Conservation (phyloP, 2,329 filamentous ascomycete species). For the Exophiala sp. region DNA sequence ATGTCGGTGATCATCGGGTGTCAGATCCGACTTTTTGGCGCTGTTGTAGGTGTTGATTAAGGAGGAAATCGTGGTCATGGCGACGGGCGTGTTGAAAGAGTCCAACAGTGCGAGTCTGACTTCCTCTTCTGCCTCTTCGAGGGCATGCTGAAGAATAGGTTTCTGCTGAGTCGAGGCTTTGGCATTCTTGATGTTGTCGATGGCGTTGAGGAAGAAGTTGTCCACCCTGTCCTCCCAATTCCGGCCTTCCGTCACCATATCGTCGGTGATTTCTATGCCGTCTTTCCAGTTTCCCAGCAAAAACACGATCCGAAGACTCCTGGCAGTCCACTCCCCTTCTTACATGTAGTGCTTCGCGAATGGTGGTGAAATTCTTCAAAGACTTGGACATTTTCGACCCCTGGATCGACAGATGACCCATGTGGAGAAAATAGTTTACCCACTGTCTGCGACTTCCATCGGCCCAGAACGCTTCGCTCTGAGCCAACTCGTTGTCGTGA, state of each 20-base stretch:
- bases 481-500: constrained; percentile 86
- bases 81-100: constrained; percentile 79
- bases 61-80: constrained; percentile 71
- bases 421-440: constrained; percentile 95
- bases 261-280: constrained; percentile 81
- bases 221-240: constrained; percentile 76
- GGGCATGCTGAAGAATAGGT: constrained; percentile 37
- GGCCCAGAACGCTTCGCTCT: constrained; percentile 78
- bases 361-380: constrained; percentile 92
- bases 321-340: constrained; percentile 66
- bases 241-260: constrained; percentile 66
- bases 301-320: constrained; percentile 78
- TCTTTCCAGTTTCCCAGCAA: constrained; percentile 85
- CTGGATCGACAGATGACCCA: constrained; percentile 83
- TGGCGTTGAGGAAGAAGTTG: constrained; percentile 51
- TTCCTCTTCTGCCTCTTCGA: constrained; percentile 52
- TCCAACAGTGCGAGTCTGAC: constrained; percentile 65
- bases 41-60: constrained; percentile 72
- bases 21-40: constrained; percentile 42
- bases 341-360: constrained; percentile 66
- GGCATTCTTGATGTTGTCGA: constrained; percentile 45
- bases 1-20: constrained; percentile 44
- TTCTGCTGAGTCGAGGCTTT: constrained; percentile 36
- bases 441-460: constrained; percentile 56
- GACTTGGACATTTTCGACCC: constrained; percentile 96